A percentile compares a stretch with the other conserved stretches of the same genome.
These are phyloP conservation scores for Fusarium tuaranense DNA, from an alignment of 2,329 filamentous ascomycete genomes.

Conservation along the genomic window DNA sequence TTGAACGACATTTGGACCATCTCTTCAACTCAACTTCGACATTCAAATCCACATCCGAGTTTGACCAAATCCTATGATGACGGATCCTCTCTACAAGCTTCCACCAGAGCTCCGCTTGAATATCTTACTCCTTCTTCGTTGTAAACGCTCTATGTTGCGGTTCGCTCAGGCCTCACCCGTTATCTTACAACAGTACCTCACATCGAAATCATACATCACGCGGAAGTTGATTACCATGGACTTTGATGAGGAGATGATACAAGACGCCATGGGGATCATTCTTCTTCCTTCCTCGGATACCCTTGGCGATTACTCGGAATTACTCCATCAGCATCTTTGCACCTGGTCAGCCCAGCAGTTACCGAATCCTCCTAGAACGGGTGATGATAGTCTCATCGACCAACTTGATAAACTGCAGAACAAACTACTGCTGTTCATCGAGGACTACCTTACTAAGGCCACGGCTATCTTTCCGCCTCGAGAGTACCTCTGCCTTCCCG, in stretches of 20 bases:
- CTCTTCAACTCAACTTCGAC: background rate
- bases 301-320: background rate
- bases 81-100: conserved; percentile 17
- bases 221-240: background rate
- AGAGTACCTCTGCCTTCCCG: conserved; percentile 30
- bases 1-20: background rate
- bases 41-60: background rate
- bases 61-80: background rate
- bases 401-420: conserved; percentile 13
- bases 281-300: background rate
- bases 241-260: conserved; percentile 17
- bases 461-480: conserved; percentile 23
- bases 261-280: conserved; percentile 24
- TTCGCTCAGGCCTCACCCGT: conserved; percentile 13
- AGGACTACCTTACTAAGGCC: conserved; percentile 33
- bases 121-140: conserved; percentile 5
- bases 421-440: conserved; percentile 20
- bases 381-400: background rate
- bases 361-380: conserved; percentile 3
- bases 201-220: conserved; percentile 3
- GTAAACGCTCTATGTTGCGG: conserved; percentile 1
- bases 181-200: conserved; percentile 12
- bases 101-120: conserved; percentile 14
- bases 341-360: conserved; percentile 3
- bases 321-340: background rate